Evolutionary conservation across 179 eudicot species (phyloP).

Genomic region (Drosera spatulata): DNA sequence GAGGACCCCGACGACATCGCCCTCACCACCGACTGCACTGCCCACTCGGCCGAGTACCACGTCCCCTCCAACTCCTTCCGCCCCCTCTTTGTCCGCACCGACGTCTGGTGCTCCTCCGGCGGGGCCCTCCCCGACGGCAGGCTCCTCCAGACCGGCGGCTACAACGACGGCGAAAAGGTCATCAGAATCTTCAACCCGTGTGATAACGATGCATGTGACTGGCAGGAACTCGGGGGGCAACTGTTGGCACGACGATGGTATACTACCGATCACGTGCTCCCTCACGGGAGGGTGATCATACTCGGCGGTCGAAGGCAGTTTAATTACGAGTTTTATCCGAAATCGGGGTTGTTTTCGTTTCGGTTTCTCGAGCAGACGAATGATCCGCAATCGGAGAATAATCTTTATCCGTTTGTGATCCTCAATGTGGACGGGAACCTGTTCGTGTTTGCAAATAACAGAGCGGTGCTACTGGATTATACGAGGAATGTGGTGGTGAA

Average conservation of each 20-base stretch:
- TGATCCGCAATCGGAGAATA: slow-evolving; percentile 33
- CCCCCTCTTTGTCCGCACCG: slow-evolving; percentile 37
- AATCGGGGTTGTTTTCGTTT: slow-evolving; percentile 20
- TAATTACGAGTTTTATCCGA: slow-evolving; percentile 59
- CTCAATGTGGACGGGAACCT: slow-evolving; percentile 50
- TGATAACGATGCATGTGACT: slow-evolving; percentile 1
- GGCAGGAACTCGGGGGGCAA: not conserved
- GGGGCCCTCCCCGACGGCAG: slow-evolving; percentile 21
- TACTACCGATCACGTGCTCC: slow-evolving; percentile 46
- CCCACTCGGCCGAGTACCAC: slow-evolving; percentile 51
- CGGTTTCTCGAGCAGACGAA: slow-evolving; percentile 38
- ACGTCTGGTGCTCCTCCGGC: slow-evolving; percentile 64
- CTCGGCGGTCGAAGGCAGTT: slow-evolving; percentile 42
- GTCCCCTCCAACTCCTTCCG: slow-evolving; percentile 29
- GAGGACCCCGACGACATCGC: slow-evolving; percentile 21
- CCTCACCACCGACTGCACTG: slow-evolving; percentile 36
- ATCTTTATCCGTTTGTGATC: slow-evolving; percentile 60
- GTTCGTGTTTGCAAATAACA: slow-evolving; percentile 49
- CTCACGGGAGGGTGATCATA: slow-evolving; percentile 40
- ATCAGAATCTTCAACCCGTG: slow-evolving; percentile 23
- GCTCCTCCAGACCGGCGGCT: slow-evolving; percentile 38
- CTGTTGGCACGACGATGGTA: slow-evolving; percentile 47
- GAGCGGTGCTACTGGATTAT: slow-evolving; percentile 48
- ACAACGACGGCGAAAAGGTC: slow-evolving; percentile 29
- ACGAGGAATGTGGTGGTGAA: slow-evolving; percentile 16